Percentiles rank a stretch among this genome's conserved stretches.
Evolutionary conservation across 352 stramenopile genomes (phyloP).

Genomic region (Phytophthora pseudosyringae): DNA sequence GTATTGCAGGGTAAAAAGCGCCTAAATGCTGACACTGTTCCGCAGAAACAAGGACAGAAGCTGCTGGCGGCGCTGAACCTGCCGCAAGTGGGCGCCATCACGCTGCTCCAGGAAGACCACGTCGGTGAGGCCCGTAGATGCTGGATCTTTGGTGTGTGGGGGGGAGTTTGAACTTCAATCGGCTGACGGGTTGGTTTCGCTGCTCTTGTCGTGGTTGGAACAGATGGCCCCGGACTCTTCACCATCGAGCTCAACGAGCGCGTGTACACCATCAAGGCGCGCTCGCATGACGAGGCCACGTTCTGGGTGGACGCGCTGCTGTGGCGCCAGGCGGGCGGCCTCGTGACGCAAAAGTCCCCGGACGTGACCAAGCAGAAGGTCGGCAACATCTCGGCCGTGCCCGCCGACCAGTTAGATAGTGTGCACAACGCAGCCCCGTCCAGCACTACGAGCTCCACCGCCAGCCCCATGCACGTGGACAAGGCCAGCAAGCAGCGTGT

Average conservation of each 20-base stretch:
- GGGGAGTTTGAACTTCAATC: not conserved
- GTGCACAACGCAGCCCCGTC: constrained; percentile 1
- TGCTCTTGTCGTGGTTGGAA: constrained; percentile 19
- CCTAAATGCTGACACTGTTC: constrained; percentile 5
- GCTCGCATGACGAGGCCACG: constrained; percentile 82
- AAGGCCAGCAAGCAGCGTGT: constrained; percentile 37
- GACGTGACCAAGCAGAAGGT: constrained; percentile 51
- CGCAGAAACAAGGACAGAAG: constrained; percentile 93
- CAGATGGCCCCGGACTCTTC: constrained; percentile 86
- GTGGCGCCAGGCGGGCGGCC: constrained; percentile 80
- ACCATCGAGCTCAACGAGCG: constrained; percentile 91
- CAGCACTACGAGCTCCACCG: constrained; percentile 18
- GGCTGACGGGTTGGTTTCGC: constrained; percentile 8
- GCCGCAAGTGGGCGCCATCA: constrained; percentile 91
- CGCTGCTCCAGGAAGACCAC: constrained; percentile 73
- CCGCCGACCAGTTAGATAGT: constrained; percentile 48
- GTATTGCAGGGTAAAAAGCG: not conserved
- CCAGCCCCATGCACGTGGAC: constrained; percentile 35
- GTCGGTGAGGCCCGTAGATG: constrained; percentile 38
- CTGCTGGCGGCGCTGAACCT: constrained; percentile 93
- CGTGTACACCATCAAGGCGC: constrained; percentile 91
- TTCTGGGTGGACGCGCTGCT: constrained; percentile 90
- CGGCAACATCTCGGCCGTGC: constrained; percentile 40
- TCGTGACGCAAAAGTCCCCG: constrained; percentile 83
- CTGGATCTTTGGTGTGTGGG: not conserved